These are phyloP conservation scores for Pythium myriotylum DNA, from an alignment of 352 stramenopile species.

Conservation along the genomic window DNA sequence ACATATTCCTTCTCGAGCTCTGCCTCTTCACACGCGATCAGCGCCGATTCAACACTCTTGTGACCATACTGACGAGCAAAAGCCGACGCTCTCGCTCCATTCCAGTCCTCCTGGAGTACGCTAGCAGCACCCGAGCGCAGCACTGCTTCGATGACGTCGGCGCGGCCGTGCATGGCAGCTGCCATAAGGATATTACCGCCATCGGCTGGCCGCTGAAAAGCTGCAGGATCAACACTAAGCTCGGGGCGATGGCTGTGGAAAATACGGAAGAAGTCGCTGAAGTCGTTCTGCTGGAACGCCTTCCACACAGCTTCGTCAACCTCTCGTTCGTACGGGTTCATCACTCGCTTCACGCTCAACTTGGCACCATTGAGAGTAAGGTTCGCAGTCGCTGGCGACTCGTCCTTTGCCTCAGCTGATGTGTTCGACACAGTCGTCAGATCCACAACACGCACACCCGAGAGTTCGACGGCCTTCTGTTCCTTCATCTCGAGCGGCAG, in stretches of 20 bases:
- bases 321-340: constrained; percentile 80
- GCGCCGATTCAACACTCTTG: constrained; percentile 55
- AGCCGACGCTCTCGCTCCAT: constrained; percentile 48
- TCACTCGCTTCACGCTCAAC: constrained; percentile 61
- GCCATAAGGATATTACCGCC: constrained; percentile 81
- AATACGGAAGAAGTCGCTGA: constrained; percentile 77
- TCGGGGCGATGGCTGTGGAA: constrained; percentile 47
- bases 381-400: not conserved
- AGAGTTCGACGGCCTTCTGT: constrained; percentile 45
- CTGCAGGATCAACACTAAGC: constrained; percentile 38
- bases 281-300: constrained; percentile 80
- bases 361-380: constrained; percentile 61
- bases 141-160: constrained; percentile 78
- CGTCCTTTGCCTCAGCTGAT: constrained; percentile 9
- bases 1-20: constrained; percentile 83
- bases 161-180: constrained; percentile 67
- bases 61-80: constrained; percentile 68
- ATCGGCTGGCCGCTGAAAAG: constrained; percentile 77
- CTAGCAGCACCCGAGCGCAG: constrained; percentile 48
- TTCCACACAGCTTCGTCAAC: constrained; percentile 81
- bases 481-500: constrained; percentile 53
- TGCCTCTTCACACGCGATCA: constrained; percentile 73
- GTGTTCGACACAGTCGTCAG: constrained; percentile 34
- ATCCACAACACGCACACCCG: constrained; percentile 70
- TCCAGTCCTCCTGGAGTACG: constrained; percentile 68